Base-by-base conservation (phyloP, 2,329 filamentous ascomycete genomes). In the Cercospora sp. region DNA sequence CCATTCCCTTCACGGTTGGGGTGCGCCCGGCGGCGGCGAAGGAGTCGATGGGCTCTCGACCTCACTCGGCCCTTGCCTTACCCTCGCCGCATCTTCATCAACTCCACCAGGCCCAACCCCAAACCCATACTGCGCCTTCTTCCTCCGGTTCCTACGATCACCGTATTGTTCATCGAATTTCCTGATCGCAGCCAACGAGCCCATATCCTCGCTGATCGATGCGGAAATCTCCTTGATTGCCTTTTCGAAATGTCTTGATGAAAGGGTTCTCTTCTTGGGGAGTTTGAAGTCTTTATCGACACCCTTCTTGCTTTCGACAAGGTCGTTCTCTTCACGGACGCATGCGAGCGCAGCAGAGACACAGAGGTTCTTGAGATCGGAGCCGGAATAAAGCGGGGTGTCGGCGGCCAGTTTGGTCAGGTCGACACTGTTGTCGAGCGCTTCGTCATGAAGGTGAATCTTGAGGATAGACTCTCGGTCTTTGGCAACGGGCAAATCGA, bases 101-200 rank as follows among this genome's bases (percentile, higher is more conserved):
- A 75, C 71, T 12, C 64, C 68, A 23, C 58, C 69, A 53, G 31
- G 51, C 9, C 75, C 75, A 42, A 71, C 28, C 12, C 75, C 75
- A 67, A 79, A 79, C 1, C 78, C 78, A 69, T 77, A 78, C 16
- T 71, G 70, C 9, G 71, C 60, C 74, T 78, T 79, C 74, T 78
- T 78, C 61, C 71, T 86, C 73, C 87, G 86, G 1, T 86, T 87
- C 75, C 88, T 90, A 40, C 90, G 87, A 77, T 97, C 93, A 28
- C 95, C 94, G 78, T 94, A 99, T 78, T 94, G 91, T 81, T 97
- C 92, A 77, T 99, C 95, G 76, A 98, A 99, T 80, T 96, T 96
- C 74, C 92, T 87, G 75, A 99, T 97, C 12, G 92, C 91, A 72
- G 88, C 88, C 70, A 99, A 83, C 33, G 89, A 92, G 60, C 88